phyloP scores from a whole-genome alignment of 352 stramenopile species.

The Thalassiosira delicatula region DNA sequence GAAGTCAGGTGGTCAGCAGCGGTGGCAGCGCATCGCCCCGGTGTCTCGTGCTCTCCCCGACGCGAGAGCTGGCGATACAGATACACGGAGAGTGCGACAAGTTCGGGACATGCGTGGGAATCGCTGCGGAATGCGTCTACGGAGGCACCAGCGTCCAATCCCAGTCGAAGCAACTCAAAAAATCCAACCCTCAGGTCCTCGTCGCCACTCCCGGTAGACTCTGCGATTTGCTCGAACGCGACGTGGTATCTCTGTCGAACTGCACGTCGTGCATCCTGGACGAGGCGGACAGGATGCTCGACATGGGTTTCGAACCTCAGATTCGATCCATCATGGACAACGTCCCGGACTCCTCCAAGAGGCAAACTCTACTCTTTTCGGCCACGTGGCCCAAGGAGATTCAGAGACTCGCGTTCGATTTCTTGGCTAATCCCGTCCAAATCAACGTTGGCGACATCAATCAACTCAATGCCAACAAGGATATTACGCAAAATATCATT shows the following conservation, averaged over 20 bases:
- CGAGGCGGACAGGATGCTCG: slow-evolving; percentile 89
- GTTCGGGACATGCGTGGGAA: too few species aligned
- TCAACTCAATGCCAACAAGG: slow-evolving; percentile 96
- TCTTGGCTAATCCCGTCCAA: slow-evolving; percentile 83
- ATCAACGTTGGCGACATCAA: slow-evolving; percentile 86
- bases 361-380: slow-evolving; percentile 85
- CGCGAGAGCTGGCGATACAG: not conserved
- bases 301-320: slow-evolving; percentile 90
- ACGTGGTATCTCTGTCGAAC: slow-evolving; percentile 44
- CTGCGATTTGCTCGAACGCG: not conserved
- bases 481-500: slow-evolving; percentile 97
- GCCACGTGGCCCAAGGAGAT: slow-evolving; percentile 86
- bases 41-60: not conserved
- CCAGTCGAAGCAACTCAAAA: too few species aligned
- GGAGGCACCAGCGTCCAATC: too few species aligned
- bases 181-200: too few species aligned
- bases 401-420: slow-evolving; percentile 82
- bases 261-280: too few species aligned
- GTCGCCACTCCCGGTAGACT: not conserved
- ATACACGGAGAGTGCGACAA: too few species aligned
- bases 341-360: slow-evolving; percentile 61
- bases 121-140: too few species aligned
- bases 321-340: slow-evolving; percentile 88
- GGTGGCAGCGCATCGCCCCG: too few species aligned
- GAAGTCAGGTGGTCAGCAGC: too few species aligned